These are phyloP conservation scores for Irpex sp. DNA, from an alignment of 1,284 basidiomycete genomes.

Conservation along the genomic window DNA sequence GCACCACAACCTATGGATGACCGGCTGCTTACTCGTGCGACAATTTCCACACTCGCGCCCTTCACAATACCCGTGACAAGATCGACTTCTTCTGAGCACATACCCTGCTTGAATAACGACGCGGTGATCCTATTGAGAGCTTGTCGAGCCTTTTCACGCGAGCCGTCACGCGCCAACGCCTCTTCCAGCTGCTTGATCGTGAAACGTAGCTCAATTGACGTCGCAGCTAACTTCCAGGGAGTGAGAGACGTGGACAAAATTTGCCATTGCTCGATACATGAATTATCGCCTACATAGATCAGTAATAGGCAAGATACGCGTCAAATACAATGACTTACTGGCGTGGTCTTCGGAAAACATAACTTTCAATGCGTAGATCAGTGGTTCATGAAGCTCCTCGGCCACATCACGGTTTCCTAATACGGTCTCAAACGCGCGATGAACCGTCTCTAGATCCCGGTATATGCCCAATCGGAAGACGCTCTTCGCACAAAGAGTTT, in stretches of 20 bases:
- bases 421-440: conserved; percentile 62
- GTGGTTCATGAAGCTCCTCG: conserved; percentile 54
- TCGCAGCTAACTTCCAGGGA: conserved; percentile 78
- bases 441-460: conserved; percentile 64
- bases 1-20: too few relatives aligned
- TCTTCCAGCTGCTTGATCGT: conserved; percentile 68
- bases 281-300: not conserved
- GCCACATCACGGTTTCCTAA: conserved; percentile 46
- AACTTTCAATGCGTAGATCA: conserved; percentile 60
- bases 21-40: conserved; percentile 50
- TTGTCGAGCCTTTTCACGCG: conserved; percentile 46
- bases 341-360: conserved; percentile 53
- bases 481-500: conserved; percentile 52
- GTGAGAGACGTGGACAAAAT: conserved; percentile 62
- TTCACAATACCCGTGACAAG: conserved; percentile 76
- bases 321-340: conserved; percentile 10
- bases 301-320: not conserved
- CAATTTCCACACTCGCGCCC: conserved; percentile 61
- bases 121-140: conserved; percentile 62
- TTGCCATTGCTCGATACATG: conserved; percentile 45
- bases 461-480: conserved; percentile 72
- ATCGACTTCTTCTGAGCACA: conserved; percentile 72
- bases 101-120: conserved; percentile 65
- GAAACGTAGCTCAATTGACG: conserved; percentile 73
- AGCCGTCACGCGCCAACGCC: conserved; percentile 53